A percentile compares a stretch with the other conserved stretches of the same genome.
Conservation (phyloP, 495 filamentous ascomycete species). For the Penicillium parvum region DNA sequence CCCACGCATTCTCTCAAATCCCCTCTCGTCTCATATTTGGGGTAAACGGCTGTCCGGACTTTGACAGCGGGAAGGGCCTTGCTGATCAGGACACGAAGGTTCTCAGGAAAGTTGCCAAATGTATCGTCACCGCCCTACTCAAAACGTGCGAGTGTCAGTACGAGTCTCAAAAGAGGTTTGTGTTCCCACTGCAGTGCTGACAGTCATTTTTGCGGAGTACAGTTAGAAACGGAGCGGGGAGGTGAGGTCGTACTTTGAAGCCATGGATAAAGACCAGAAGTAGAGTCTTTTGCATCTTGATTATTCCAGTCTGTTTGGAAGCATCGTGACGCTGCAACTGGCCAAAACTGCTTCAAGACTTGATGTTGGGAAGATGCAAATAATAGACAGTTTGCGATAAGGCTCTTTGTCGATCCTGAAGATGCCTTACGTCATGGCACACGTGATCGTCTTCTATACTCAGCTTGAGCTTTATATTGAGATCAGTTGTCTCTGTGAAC, state of each 20-base stretch:
- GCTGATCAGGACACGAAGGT: slow-evolving; percentile 65
- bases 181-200: background rate
- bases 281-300: slow-evolving; percentile 77
- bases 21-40: slow-evolving; percentile 87
- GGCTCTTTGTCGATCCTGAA: background rate
- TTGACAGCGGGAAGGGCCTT: slow-evolving; percentile 69
- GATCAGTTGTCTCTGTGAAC: no score
- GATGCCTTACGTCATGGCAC: slow-evolving; percentile 5
- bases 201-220: slow-evolving; percentile 7
- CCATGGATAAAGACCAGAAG: slow-evolving; percentile 93
- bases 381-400: background rate
- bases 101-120: slow-evolving; percentile 71
- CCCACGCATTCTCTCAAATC: slow-evolving; percentile 76
- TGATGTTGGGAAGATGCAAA: background rate
- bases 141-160: slow-evolving; percentile 2
- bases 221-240: background rate
- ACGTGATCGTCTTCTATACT: background rate
- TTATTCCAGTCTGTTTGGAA: background rate
- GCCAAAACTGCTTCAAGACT: background rate
- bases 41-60: slow-evolving; percentile 71
- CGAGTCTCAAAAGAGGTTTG: background rate
- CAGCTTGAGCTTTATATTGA: no score
- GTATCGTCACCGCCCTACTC: slow-evolving; percentile 83
- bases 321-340: background rate
- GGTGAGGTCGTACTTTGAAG: slow-evolving; percentile 68